Evolutionary conservation across 306 rosid genomes (phyloP).

Genomic region (Dalbergia cultrata): DNA sequence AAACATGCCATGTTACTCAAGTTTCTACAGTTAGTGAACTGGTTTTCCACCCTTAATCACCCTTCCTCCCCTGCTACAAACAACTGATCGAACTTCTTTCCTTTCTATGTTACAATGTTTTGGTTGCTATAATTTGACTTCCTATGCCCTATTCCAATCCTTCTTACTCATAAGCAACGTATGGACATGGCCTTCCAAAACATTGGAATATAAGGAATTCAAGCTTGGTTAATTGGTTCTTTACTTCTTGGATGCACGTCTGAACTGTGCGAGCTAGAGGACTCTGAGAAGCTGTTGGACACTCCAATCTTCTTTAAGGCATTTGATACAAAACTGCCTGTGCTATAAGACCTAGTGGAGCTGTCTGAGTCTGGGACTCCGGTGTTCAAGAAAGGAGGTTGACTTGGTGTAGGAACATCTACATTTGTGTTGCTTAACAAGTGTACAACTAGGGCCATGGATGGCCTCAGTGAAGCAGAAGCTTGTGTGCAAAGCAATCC

Average conservation of each 20-base stretch:
- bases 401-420: slow-evolving; percentile 63
- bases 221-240: slow-evolving; percentile 40
- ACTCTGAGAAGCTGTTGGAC: slow-evolving; percentile 57
- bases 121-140: background rate
- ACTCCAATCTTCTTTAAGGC: slow-evolving; percentile 58
- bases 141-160: background rate
- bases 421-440: slow-evolving; percentile 60
- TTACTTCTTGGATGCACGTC: slow-evolving; percentile 55
- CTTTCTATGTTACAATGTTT: slow-evolving; percentile 1
- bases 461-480: slow-evolving; percentile 72
- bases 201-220: slow-evolving; percentile 30
- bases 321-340: slow-evolving; percentile 58
- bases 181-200: slow-evolving; percentile 22
- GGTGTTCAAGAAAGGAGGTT: slow-evolving; percentile 80
- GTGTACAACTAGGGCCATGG: slow-evolving; percentile 66
- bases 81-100: background rate
- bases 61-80: background rate
- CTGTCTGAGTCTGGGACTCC: slow-evolving; percentile 52
- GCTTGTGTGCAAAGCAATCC: slow-evolving; percentile 90
- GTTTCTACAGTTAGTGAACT: slow-evolving; percentile 24
- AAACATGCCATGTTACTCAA: background rate
- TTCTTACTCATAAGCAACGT: background rate
- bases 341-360: slow-evolving; percentile 58
- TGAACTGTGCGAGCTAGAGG: slow-evolving; percentile 53
- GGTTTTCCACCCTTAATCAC: background rate